Conservation (phyloP, 2,329 filamentous ascomycete species). For the Aspergillus texensis region DNA sequence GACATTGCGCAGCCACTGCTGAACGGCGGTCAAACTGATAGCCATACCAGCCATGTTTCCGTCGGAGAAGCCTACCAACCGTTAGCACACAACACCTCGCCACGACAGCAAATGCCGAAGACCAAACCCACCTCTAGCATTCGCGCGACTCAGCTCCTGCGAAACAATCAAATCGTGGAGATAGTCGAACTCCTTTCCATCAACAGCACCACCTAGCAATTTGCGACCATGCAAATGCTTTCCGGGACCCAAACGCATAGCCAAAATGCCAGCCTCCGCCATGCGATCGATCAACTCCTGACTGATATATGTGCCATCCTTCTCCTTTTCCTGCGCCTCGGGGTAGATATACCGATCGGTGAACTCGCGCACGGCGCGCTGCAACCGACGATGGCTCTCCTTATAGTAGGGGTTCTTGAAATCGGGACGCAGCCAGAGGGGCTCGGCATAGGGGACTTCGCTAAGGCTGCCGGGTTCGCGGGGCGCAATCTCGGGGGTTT, state of each 20-base stretch:
- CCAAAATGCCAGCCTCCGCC: conserved; percentile 72
- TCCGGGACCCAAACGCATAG: conserved; percentile 81
- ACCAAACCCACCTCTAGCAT: conserved; percentile 58
- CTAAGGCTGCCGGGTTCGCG: conserved; percentile 72
- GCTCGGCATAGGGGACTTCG: conserved; percentile 80
- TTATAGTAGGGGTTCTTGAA: conserved; percentile 82
- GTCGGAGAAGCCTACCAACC: conserved; percentile 68
- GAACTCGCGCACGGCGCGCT: conserved; percentile 72
- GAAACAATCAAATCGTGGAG: conserved; percentile 78
- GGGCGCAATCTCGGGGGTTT: conserved; percentile 73
- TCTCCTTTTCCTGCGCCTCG: conserved; percentile 76
- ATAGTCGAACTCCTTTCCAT: conserved; percentile 82
- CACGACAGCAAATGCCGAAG: too few species aligned
- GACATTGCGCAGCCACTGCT: conserved; percentile 74
- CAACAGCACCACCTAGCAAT: conserved; percentile 69
- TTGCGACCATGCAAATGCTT: conserved; percentile 75
- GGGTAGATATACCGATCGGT: conserved; percentile 70
- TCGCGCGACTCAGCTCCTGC: conserved; percentile 72
- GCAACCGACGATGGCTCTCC: conserved; percentile 70
- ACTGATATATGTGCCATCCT: conserved; percentile 69
- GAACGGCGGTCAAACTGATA: conserved; percentile 76
- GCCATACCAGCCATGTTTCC: conserved; percentile 87
- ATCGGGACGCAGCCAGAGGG: conserved; percentile 75
- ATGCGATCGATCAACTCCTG: conserved; percentile 76
- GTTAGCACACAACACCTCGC: conserved; percentile 1